Evolutionary conservation across 805 yeast genomes (phyloP), one percentile per base, ranked within the genome.

Genomic region (Sugiyamaella valdiviana): DNA sequence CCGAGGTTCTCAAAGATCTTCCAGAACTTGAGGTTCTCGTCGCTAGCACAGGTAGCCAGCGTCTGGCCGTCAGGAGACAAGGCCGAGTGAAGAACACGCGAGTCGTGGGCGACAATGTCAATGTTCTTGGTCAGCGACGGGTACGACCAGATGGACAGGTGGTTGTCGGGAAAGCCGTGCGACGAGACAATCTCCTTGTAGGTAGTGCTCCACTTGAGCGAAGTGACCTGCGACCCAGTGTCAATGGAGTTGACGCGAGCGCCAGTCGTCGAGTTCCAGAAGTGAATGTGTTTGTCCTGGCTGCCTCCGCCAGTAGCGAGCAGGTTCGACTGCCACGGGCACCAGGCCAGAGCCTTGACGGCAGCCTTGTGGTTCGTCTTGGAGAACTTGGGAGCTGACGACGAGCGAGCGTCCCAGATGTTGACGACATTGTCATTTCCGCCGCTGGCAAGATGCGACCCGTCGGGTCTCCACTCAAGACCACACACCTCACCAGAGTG

Each of bases 281-380:
- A 87, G 67, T 91, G 91, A 51, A 91, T 85, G 42, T 82, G 78
- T 62, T 81, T 83, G 67, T 93, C 97, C 26, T 85, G 77, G 10
- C 95, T 83, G 14, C 99, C 99, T 45, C 99, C 99, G 5, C 98
- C 99, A 2, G 96, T 84, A n/a, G 97, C 97, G 45, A 91, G 72
- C 46, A 90, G 67, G 51, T 85, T 83, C 24, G 70, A 70, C 57
- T 87, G 91, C 63, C 83, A 83, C 1, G 98, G 98, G 62, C 95
- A 85, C 96, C 97, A 91, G 6, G 91, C 81, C 43, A 93, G 65
- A 1, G 98, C 97, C 67, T 93, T 93, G 4, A 91, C 96, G 0
- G 98, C 98, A 0, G 98, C 96, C 24, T 78, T 82, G 67, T 91
- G 99, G 47, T 80, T 78, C 15, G 83, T 77, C 63, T 89, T 86